Conservation (phyloP, 1,284 basidiomycete genomes). For the Sanghuangporus sanghuang region DNA sequence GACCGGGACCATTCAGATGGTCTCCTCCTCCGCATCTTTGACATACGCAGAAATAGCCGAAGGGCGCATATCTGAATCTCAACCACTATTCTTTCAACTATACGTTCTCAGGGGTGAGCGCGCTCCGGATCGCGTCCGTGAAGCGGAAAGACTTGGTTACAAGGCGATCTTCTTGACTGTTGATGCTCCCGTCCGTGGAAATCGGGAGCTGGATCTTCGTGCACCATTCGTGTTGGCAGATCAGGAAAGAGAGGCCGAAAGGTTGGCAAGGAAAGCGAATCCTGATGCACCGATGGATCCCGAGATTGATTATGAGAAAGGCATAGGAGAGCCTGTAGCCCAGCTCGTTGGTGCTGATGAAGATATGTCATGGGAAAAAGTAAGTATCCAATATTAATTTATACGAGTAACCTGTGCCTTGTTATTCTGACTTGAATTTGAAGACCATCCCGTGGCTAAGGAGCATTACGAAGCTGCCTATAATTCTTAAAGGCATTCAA, state of each 20-base stretch:
- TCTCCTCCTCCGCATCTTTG: slow-evolving; percentile 83
- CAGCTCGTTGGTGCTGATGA: slow-evolving; percentile 59
- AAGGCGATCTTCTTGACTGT: slow-evolving; percentile 90
- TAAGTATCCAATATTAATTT: slow-evolving; percentile 17
- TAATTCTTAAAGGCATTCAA: slow-evolving; percentile 80
- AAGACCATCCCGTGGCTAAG: slow-evolving; percentile 78
- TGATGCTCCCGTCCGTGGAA: slow-evolving; percentile 83
- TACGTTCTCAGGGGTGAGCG: slow-evolving; percentile 79
- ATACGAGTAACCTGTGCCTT: background rate
- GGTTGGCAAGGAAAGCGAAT: slow-evolving; percentile 19
- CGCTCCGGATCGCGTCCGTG: slow-evolving; percentile 68
- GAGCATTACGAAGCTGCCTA: slow-evolving; percentile 69
- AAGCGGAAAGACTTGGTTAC: slow-evolving; percentile 69
- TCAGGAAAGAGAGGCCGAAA: slow-evolving; percentile 38
- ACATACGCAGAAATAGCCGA: slow-evolving; percentile 68
- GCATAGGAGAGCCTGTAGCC: slow-evolving; percentile 45
- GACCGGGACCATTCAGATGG: slow-evolving; percentile 80
- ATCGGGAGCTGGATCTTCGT: slow-evolving; percentile 76
- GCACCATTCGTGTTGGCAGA: slow-evolving; percentile 60
- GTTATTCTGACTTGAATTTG: slow-evolving; percentile 2
- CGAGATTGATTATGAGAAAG: slow-evolving; percentile 30
- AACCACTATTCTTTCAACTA: slow-evolving; percentile 80
- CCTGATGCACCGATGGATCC: slow-evolving; percentile 29
- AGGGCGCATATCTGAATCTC: slow-evolving; percentile 48
- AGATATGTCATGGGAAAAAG: slow-evolving; percentile 72